Evolutionary conservation across 208 protist species (phyloP), one percentile per base, ranked within the genome.

Genomic region (Pavlovales sp.): DNA sequence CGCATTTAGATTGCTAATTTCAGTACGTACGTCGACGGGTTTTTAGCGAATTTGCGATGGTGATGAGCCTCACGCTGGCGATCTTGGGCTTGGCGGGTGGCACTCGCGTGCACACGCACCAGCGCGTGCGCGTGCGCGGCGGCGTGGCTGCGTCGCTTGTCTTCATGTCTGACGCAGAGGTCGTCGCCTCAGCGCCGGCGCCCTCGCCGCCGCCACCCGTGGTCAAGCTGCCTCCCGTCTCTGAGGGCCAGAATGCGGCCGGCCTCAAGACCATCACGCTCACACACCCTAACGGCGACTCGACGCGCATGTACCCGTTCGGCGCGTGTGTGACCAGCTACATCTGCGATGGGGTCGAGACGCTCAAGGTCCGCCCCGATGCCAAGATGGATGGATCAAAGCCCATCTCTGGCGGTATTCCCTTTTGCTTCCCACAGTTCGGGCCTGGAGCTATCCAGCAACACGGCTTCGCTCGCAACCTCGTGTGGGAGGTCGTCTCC

Each of bases 381-480:
- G 88, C 88, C 79, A 90, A 90, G 88, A 42, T 90, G 32, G 88
- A 90, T 36, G 88, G 88, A 41, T 82, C 66, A 34, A 90, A 90
- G 81, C 88, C 88, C 67, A 90, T 90, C 71, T 90, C 88, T 39
- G 88, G 88, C 30, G 88, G 88, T 26, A 85, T 90, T 40, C 88
- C 88, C 26, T 38, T 44, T 67, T 90, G 88, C 89, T 91, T 88
- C 41, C 89, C 89, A 10, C 89, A 91, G 83, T 91, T 91, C 41
- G 89, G 89, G 28, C 89, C 89, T 0, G 88, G 88, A 30, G 57
- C 47, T 40, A 91, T 91, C 42, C 89, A 91, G 89, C 89, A 91
- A 77, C 89, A 91, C 76, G 89, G 89, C 42, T 91, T 91, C 47
- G 89, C 89, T 11, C 82, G 89, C 78, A 91, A 91, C 89, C 46